Evolutionary conservation across 306 rosid genomes (phyloP).

Genomic region (Prinsepia uniflora): DNA sequence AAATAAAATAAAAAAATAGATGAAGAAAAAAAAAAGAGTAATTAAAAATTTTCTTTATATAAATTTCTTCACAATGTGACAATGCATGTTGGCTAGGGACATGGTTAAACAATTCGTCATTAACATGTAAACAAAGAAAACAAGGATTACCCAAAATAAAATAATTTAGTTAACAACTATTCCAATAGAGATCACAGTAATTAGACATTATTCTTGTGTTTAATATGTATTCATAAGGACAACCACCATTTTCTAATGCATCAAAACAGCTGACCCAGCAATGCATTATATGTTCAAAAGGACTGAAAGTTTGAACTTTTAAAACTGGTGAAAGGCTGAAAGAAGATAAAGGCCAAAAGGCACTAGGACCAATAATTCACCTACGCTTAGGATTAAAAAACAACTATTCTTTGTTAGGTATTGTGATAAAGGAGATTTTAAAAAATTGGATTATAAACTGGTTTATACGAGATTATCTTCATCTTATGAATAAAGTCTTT

Average conservation of each 20-base stretch:
- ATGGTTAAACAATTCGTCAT: not conserved
- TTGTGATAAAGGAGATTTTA: too few relatives aligned
- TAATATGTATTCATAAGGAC: not conserved
- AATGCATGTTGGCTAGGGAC: too few relatives aligned
- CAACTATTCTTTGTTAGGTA: too few relatives aligned
- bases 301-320: not conserved
- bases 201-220: not conserved
- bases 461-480: too few relatives aligned
- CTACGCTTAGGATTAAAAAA: too few relatives aligned
- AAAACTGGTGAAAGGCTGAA: not conserved
- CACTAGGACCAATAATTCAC: too few relatives aligned
- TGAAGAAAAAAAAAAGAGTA: too few relatives aligned
- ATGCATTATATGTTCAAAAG: not conserved
- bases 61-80: too few relatives aligned
- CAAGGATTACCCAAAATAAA: not conserved
- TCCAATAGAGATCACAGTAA: not conserved
- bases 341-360: not conserved
- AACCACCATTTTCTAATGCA: not conserved
- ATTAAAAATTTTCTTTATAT: too few relatives aligned
- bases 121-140: not conserved
- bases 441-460: too few relatives aligned
- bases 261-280: constrained; percentile 1
- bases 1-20: too few relatives aligned
- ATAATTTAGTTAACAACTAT: not conserved
- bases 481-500: too few relatives aligned